Base-by-base conservation (phyloP, 1,139 yeast genomes). In the Debaryomyces fabryi region DNA sequence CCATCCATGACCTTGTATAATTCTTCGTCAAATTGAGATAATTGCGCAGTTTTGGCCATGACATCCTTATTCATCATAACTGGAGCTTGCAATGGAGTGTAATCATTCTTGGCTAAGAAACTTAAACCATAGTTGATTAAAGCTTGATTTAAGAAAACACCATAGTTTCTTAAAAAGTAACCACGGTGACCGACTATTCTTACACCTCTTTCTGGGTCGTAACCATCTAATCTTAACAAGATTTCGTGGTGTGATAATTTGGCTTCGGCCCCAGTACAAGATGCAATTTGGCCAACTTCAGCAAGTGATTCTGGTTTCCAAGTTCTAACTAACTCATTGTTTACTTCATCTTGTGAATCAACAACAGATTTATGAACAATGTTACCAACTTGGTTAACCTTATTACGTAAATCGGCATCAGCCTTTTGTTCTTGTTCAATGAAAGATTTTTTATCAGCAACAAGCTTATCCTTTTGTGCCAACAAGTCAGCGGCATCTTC, bases 51-150 rank as follows among this genome's bases (percentile, higher is more conserved):
- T 75, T 90, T 92, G 58, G 99, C 98, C 99, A 93, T 93, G 51
- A 90, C 96, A 50, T 93, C 99, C 77, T 93, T 93, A 83, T 95
- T 95, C 97, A 95, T 91, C 99, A 93, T 92, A 45, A 93, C 97
- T 50, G 99, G 99, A 13, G 99, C 96, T 78, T 93, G 99, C 71
- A 93, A 80, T 53, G 98, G 96, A 50, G 80, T 79, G 79, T 91
- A 93, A 51, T 85, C 93, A 59, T 86, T 83, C 65, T 82, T 78
- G 57, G 90, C 82, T 68, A 93, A 81, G 74, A 91, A 92, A 52
- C 82, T 80, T 65, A 93, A 82, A 57, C 99, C 99, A 66, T 91
- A 92, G 82, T 92, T 93, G 71, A 93, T 93, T 72, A 93, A 79
- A 33, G 99, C 99, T 75, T 95, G 98, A 79, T 95, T 93, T 69